These are phyloP conservation scores for Penicillium pulvis DNA, from an alignment of 495 filamentous ascomycete species.

Conservation along the genomic window DNA sequence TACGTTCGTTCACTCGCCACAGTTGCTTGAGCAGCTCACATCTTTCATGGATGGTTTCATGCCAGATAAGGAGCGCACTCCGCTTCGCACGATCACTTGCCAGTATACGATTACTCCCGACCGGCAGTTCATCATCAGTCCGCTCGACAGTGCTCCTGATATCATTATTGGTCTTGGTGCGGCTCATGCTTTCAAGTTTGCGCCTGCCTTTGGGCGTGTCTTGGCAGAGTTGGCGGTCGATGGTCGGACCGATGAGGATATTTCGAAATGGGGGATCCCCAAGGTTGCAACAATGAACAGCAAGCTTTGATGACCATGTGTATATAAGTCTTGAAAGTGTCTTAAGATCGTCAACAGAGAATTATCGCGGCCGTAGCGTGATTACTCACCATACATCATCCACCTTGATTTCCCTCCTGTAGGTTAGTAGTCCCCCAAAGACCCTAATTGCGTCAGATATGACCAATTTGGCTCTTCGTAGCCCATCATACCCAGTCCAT, in stretches of 20 bases:
- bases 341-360: not conserved
- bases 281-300: slow-evolving; percentile 5
- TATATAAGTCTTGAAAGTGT: not conserved
- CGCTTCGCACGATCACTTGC: slow-evolving; percentile 32
- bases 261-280: slow-evolving; percentile 26
- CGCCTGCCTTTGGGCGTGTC: slow-evolving; percentile 32
- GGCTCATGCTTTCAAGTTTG: slow-evolving; percentile 37
- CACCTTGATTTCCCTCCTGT: no score
- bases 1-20: slow-evolving; percentile 29
- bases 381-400: not conserved
- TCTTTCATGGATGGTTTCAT: slow-evolving; percentile 25
- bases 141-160: slow-evolving; percentile 24
- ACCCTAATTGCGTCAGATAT: not conserved
- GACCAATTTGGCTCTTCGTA: slow-evolving; percentile 10
- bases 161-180: slow-evolving; percentile 32
- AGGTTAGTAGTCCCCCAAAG: not conserved
- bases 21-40: slow-evolving; percentile 24
- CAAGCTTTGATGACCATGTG: slow-evolving; percentile 9
- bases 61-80: slow-evolving; percentile 26
- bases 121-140: slow-evolving; percentile 32
- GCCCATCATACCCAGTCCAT: not conserved
- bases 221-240: slow-evolving; percentile 33
- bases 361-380: not conserved
- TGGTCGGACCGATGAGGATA: slow-evolving; percentile 31
- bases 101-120: slow-evolving; percentile 35